Evolutionary conservation across 2,329 filamentous ascomycete genomes (phyloP).

Genomic region (Trichoderma arundinaceum): DNA sequence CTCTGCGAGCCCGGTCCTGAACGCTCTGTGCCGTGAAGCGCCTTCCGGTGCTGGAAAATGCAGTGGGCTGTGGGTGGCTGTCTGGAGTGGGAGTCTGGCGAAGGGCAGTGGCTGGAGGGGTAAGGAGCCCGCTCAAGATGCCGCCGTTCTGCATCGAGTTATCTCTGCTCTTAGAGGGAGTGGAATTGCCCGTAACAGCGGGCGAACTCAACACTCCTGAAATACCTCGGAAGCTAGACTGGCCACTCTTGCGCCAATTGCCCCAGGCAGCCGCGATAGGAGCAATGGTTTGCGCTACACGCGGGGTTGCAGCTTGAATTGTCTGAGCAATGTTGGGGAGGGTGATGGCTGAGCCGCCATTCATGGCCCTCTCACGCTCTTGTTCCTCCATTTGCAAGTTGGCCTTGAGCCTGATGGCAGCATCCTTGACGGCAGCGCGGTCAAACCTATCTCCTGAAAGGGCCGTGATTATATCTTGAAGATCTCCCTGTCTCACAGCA

Average conservation of each 20-base stretch:
- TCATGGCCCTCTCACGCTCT: conserved; percentile 84
- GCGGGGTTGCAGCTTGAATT: conserved; percentile 78
- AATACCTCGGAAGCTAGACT: conserved; percentile 55
- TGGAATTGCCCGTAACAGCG: conserved; percentile 51
- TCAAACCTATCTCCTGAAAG: conserved; percentile 78
- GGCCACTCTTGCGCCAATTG: conserved; percentile 81
- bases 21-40: conserved; percentile 57
- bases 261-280: conserved; percentile 89
- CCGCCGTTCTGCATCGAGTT: conserved; percentile 57
- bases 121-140: conserved; percentile 81
- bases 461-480: conserved; percentile 87
- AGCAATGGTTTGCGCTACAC: conserved; percentile 81
- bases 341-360: conserved; percentile 68
- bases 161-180: conserved; percentile 66
- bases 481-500: conserved; percentile 85
- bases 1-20: conserved; percentile 38
- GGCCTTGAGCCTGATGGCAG: conserved; percentile 88
- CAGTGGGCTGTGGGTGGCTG: conserved; percentile 59
- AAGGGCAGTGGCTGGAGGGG: conserved; percentile 79
- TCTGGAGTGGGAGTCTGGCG: conserved; percentile 63
- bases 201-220: conserved; percentile 56
- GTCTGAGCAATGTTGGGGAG: conserved; percentile 79
- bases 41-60: conserved; percentile 65
- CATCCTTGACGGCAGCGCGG: conserved; percentile 80
- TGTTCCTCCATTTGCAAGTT: conserved; percentile 98